Evolutionary conservation across 2,329 filamentous ascomycete species (phyloP).

Genomic region (Cyanodermella asteris): DNA sequence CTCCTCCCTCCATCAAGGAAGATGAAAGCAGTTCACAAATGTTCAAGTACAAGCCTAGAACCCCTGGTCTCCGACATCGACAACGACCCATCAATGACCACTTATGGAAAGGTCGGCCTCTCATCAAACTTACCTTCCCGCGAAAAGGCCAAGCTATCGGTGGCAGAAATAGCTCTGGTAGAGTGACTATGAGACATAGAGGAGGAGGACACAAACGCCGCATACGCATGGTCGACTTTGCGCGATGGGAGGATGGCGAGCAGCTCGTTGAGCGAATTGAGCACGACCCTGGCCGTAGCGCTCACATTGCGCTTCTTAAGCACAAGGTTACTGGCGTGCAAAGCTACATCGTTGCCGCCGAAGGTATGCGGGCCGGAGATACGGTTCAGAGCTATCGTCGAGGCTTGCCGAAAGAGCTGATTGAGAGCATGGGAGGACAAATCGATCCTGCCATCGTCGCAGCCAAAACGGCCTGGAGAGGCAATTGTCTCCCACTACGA

Average conservation of each 20-base stretch:
- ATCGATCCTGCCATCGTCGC: conserved; percentile 92
- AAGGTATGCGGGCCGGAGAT: conserved; percentile 82
- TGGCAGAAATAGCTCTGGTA: conserved; percentile 71
- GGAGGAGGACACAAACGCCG: conserved; percentile 83
- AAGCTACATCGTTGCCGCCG: conserved; percentile 86
- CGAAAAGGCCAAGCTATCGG: conserved; percentile 88
- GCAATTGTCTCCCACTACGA: conserved; percentile 85
- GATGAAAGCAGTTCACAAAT: conserved; percentile 28
- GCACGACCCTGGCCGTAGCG: conserved; percentile 80
- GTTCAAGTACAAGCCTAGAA: conserved; percentile 80
- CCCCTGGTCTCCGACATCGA: conserved; percentile 78
- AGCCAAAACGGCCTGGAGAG: conserved; percentile 77
- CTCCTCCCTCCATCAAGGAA: too few species aligned
- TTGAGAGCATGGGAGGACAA: conserved; percentile 78
- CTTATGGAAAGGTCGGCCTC: conserved; percentile 80
- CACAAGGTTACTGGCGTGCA: conserved; percentile 55
- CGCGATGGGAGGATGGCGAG: conserved; percentile 53
- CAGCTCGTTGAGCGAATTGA: conserved; percentile 87
- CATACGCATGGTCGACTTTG: conserved; percentile 80
- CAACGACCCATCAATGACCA: conserved; percentile 88
- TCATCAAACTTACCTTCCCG: conserved; percentile 61
- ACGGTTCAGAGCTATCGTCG: conserved; percentile 75
- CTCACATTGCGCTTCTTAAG: conserved; percentile 58
- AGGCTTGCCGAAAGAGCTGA: conserved; percentile 69
- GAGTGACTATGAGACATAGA: conserved; percentile 72